These are phyloP conservation scores for Cryptosporidium muris DNA, from an alignment of 169 alveolate genomes.

Conservation along the genomic window DNA sequence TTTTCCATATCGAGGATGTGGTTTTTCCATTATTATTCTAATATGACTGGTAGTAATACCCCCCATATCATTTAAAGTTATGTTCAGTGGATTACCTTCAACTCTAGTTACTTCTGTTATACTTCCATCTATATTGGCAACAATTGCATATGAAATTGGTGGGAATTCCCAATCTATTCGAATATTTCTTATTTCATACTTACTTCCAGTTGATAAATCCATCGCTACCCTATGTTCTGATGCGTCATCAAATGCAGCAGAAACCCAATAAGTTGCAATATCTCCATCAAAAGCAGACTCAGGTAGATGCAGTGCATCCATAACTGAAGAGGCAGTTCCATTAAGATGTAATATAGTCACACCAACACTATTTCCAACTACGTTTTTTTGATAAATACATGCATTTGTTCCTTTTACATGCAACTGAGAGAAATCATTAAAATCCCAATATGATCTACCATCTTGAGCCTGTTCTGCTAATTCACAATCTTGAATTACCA, in stretches of 20 bases:
- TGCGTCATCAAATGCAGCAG: conserved; percentile 81
- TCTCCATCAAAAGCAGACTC: conserved; percentile 85
- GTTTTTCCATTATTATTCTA: conserved; percentile 83
- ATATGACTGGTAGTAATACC: conserved; percentile 64
- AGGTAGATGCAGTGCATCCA: conserved; percentile 77
- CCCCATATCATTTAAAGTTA: conserved; percentile 50
- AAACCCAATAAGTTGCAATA: conserved; percentile 85
- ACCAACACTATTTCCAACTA: conserved; percentile 87
- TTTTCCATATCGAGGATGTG: conserved; percentile 87
- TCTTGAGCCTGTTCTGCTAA: conserved; percentile 77
- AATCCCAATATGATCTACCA: conserved; percentile 83
- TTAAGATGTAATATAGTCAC: conserved; percentile 80
- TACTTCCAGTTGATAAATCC: conserved; percentile 29
- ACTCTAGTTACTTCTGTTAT: conserved; percentile 28
- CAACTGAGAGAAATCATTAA: conserved; percentile 86
- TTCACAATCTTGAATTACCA: conserved; percentile 73
- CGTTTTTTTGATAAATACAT: conserved; percentile 86
- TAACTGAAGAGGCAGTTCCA: conserved; percentile 78
- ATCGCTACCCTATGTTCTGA: conserved; percentile 74
- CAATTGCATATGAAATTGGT: conserved; percentile 84
- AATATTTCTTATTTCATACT: conserved; percentile 53
- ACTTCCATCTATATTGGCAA: conserved; percentile 81
- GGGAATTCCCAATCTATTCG: conserved; percentile 90
- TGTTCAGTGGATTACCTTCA: conserved; percentile 62
- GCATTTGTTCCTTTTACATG: conserved; percentile 85